These are phyloP conservation scores for Marasmius fiardii DNA, from an alignment of 1,284 basidiomycete species.

Conservation along the genomic window DNA sequence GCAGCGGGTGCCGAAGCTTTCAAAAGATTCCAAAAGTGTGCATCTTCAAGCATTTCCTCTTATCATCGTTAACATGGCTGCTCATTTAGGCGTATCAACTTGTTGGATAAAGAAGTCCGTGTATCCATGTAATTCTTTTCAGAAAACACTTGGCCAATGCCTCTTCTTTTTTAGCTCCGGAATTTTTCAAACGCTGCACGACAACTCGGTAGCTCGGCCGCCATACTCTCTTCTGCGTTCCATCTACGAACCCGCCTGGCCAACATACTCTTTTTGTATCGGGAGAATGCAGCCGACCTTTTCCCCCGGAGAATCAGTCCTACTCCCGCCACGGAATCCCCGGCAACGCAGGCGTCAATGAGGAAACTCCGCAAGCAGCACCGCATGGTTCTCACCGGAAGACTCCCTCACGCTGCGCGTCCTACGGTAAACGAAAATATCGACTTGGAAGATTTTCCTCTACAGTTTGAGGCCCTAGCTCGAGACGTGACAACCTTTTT, in stretches of 20 bases:
- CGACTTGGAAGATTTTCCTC: conserved; percentile 62
- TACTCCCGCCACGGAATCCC: conserved; percentile 22
- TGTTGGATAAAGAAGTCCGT: conserved; percentile 61
- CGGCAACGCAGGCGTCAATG: background rate
- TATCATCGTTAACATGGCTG: background rate
- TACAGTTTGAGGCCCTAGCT: conserved; percentile 56
- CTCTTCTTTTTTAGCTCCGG: conserved; percentile 42
- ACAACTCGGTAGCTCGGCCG: conserved; percentile 68
- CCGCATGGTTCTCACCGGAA: conserved; percentile 16
- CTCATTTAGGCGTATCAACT: conserved; percentile 47
- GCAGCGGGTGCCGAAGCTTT: conserved; percentile 60
- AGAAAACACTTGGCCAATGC: background rate
- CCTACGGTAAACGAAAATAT: conserved; percentile 52
- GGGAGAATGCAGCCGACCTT: conserved; percentile 66
- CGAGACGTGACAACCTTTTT: conserved; percentile 58
- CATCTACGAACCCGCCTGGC: conserved; percentile 65
- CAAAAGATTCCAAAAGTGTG: conserved; percentile 55
- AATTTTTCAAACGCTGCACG: conserved; percentile 74
- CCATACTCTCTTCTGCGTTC: conserved; percentile 67
- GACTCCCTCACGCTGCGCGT: conserved; percentile 43
- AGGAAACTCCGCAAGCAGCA: conserved; percentile 13
- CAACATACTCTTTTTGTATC: conserved; percentile 62
- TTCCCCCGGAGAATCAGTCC: conserved; percentile 61
- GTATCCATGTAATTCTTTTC: no score
- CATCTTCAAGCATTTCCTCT: background rate